Conservation (phyloP, 352 stramenopile genomes). For the Halophytophthora polymorphica region DNA sequence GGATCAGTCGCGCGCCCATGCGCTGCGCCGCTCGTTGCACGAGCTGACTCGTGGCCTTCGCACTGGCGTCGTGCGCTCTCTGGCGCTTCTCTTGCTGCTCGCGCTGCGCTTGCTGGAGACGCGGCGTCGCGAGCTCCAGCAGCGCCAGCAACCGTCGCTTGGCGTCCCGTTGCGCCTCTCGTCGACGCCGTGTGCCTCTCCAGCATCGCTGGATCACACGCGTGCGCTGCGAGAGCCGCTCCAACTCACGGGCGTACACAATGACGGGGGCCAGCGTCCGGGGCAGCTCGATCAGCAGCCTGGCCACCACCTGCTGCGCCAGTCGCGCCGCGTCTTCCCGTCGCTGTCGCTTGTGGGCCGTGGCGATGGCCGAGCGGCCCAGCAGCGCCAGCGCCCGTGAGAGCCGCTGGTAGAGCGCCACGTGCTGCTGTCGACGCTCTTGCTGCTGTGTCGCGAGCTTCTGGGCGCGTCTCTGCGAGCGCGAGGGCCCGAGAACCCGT, state of each 20-base stretch:
- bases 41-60: constrained; percentile 4
- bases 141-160: constrained; percentile 27
- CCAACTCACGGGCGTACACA: constrained; percentile 5
- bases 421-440: constrained; percentile 11
- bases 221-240: constrained; percentile 3
- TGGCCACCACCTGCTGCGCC: constrained; percentile 4
- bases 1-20: constrained; percentile 33
- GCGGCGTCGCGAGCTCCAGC: constrained; percentile 14
- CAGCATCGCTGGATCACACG: constrained; percentile 26
- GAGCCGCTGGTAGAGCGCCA: constrained; percentile 14
- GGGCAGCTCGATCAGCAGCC: constrained; percentile 10
- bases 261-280: constrained; percentile 1
- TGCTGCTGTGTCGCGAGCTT: constrained; percentile 9
- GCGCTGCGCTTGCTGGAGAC: constrained; percentile 15
- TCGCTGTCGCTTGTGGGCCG: constrained; percentile 10
- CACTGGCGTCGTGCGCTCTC: constrained; percentile 7
- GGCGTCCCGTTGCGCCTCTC: constrained; percentile 9
- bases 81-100: constrained; percentile 6
- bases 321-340: constrained; percentile 9
- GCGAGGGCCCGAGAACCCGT: constrained; percentile 8
- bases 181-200: constrained; percentile 13
- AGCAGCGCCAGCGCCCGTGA: constrained; percentile 18
- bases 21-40: constrained; percentile 17
- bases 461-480: neutral
- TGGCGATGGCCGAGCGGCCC: constrained; percentile 12